Conservation (phyloP, 1,284 basidiomycete genomes). For the Rhodotorula sp. region DNA sequence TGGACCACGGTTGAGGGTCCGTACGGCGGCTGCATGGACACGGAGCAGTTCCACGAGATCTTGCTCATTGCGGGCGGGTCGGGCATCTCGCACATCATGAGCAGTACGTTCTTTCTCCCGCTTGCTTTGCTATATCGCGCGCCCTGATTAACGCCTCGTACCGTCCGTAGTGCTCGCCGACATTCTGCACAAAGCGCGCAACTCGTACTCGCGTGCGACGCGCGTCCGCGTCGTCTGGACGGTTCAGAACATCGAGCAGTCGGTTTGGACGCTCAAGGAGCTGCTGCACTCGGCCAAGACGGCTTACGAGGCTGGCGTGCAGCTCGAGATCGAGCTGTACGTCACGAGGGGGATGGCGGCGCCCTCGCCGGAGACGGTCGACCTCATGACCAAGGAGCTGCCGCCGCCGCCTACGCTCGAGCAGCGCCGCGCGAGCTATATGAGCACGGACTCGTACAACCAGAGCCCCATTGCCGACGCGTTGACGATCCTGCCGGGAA, state of each 20-base stretch:
- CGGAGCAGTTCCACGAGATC: conserved; percentile 35
- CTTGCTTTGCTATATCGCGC: background rate
- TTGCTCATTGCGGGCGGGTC: conserved; percentile 33
- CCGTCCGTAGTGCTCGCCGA: conserved; percentile 25
- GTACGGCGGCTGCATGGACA: conserved; percentile 18
- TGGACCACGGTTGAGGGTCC: conserved; percentile 33
- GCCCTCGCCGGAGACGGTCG: conserved; percentile 22
- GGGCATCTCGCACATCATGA: conserved; percentile 34
- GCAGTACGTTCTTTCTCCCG: conserved; percentile 8
- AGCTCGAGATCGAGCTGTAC: conserved; percentile 34
- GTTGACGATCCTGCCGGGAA: conserved; percentile 20
- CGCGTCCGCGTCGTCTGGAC: conserved; percentile 32
- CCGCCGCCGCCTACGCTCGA: conserved; percentile 16
- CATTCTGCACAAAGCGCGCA: conserved; percentile 23
- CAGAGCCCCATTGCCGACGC: conserved; percentile 31
- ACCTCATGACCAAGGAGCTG: conserved; percentile 19
- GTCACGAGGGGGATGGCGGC: conserved; percentile 24
- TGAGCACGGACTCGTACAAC: conserved; percentile 14
- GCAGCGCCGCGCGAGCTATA: conserved; percentile 1
- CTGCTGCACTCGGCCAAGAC: conserved; percentile 30
- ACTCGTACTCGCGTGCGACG: conserved; percentile 21
- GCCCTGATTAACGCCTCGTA: background rate
- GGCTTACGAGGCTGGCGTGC: conserved; percentile 32
- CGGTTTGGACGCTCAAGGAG: conserved; percentile 31
- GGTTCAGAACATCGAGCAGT: conserved; percentile 34